Evolutionary conservation across 352 stramenopile species (phyloP).

Genomic region (Phytophthora pinifolia): DNA sequence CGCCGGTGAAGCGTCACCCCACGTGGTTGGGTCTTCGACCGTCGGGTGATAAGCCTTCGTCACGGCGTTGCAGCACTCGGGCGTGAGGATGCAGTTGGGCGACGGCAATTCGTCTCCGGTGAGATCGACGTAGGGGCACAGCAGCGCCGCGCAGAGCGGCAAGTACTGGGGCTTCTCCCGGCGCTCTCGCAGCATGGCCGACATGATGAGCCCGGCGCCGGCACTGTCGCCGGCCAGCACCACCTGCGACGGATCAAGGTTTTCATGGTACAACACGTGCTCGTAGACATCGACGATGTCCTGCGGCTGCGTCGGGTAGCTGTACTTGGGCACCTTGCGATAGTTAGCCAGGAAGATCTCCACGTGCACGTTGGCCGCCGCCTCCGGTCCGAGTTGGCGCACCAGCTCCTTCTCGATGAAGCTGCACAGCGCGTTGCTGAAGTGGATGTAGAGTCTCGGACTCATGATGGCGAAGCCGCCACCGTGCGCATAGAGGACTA

Average conservation of each 20-base stretch:
- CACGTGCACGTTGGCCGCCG: conserved; percentile 22
- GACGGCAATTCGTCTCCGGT: conserved; percentile 25
- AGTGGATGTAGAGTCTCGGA: conserved; percentile 43
- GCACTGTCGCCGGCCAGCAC: conserved; percentile 49
- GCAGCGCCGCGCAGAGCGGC: conserved; percentile 34
- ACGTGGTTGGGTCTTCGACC: conserved; percentile 29
- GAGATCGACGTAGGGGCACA: conserved; percentile 38
- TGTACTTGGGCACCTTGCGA: conserved; percentile 46
- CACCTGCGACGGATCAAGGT: conserved; percentile 36
- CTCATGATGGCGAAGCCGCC: conserved; percentile 46
- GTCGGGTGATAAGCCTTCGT: conserved; percentile 27
- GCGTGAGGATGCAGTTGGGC: conserved; percentile 39
- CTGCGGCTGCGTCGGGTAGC: conserved; percentile 38
- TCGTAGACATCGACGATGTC: conserved; percentile 47
- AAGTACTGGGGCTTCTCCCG: conserved; percentile 18
- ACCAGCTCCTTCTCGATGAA: conserved; percentile 30
- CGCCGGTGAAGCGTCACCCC: conserved; percentile 37
- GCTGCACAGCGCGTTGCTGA: conserved; percentile 32
- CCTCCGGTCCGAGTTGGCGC: conserved; percentile 7
- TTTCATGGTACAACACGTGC: conserved; percentile 36
- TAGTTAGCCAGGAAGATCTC: conserved; percentile 56
- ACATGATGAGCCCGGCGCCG: conserved; percentile 42
- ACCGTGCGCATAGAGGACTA: conserved; percentile 45
- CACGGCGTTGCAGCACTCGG: conserved; percentile 18
- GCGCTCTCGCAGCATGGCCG: conserved; percentile 39